Conservation (phyloP, 2,329 filamentous ascomycete species). For the Lasiodiplodia hormozganensis region DNA sequence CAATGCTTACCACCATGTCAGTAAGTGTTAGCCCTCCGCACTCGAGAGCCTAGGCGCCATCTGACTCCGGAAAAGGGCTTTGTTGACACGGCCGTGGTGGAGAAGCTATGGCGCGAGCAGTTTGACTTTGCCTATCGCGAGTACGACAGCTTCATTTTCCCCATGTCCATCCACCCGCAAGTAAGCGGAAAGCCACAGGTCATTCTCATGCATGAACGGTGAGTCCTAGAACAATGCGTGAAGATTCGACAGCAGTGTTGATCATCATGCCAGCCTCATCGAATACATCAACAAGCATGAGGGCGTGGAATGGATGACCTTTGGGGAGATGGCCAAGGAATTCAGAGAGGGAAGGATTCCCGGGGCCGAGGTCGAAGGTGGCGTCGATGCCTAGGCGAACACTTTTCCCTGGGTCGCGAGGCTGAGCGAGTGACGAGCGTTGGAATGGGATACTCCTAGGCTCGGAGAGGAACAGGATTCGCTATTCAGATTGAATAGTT, state of each 20-base stretch:
- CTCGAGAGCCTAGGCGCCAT: background rate
- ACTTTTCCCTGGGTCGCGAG: background rate
- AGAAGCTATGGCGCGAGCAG: slow-evolving; percentile 55
- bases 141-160: slow-evolving; percentile 56
- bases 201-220: slow-evolving; percentile 54
- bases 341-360: slow-evolving; percentile 44
- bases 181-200: slow-evolving; percentile 57
- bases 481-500: too few species aligned
- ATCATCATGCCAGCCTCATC: slow-evolving; percentile 40
- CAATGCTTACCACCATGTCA: slow-evolving; percentile 34
- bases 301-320: slow-evolving; percentile 53
- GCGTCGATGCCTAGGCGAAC: slow-evolving; percentile 31
- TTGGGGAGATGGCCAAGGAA: slow-evolving; percentile 47
- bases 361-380: slow-evolving; percentile 45
- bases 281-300: slow-evolving; percentile 54
- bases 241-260: background rate
- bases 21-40: background rate
- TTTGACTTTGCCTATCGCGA: slow-evolving; percentile 55
- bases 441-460: too few species aligned
- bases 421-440: background rate
- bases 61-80: slow-evolving; percentile 44
- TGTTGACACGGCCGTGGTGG: slow-evolving; percentile 51
- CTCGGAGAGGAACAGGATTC: too few species aligned
- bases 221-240: background rate
- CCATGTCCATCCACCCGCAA: slow-evolving; percentile 57